Evolutionary conservation across 345 rosid species (phyloP), one percentile per base, ranked within the genome.

Genomic region (Acer saccharum): DNA sequence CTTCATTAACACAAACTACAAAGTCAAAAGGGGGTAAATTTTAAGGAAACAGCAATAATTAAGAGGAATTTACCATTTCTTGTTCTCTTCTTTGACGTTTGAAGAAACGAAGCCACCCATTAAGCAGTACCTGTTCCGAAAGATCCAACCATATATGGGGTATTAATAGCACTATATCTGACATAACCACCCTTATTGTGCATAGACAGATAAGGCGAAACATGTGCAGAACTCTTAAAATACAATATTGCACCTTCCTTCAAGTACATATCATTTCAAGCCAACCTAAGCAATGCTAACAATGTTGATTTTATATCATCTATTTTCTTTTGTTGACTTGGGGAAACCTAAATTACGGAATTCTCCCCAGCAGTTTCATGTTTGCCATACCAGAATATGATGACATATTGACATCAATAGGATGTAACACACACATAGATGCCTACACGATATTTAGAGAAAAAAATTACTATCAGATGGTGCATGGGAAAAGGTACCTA

Each of bases 51-150:
- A 41, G 41, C 17, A 83, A 58, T 10, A 65, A 72, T 8, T 4
- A 43, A 69, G 20, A 20, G 54, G 32, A 50, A 80, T 10, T 76
- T 85, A 90, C 99, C 89, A 90, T 85, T 82, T 96, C 98, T 78
- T 91, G 98, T 77, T 88, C 97, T 83, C 93, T 89, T 41, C 97
- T 83, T 68, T 92, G 97, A 75, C 83, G 94, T 86, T 87, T 94
- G 78, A 69, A 93, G 35, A 92, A 88, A 58, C 93, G 95, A 79
- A 96, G 97, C 97, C 98, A 96, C 57, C 91, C 95, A 89, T 93
- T 96, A 43, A 94, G 89, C 57, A 89, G 89, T 71, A 88, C 90
- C 99, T 96, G 68, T 48, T 58, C 60, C 76, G 72, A 77, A 43
- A 68, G 65, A 72, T 75, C 25, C 55, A 70, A 60, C 29, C 83